These are phyloP conservation scores for Rubroshorea leprosula DNA, from an alignment of 345 rosid genomes.

Conservation along the genomic window DNA sequence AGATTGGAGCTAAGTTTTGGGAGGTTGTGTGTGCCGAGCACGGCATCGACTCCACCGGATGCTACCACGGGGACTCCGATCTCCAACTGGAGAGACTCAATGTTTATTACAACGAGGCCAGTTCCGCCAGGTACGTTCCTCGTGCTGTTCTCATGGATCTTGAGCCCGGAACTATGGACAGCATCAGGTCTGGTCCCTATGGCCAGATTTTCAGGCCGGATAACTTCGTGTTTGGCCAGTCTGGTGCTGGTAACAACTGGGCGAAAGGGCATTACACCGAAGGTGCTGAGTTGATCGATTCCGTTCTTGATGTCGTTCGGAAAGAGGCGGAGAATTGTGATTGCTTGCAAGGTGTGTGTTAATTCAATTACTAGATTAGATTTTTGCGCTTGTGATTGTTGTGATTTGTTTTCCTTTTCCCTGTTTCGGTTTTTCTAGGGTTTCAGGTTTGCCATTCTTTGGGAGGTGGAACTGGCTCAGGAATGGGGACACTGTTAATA, in stretches of 20 bases:
- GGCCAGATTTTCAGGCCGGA: conserved; percentile 22
- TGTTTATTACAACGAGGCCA: conserved; percentile 19
- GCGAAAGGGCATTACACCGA: conserved; percentile 18
- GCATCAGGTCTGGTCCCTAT: conserved; percentile 34
- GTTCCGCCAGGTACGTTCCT: conserved; percentile 22
- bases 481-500: conserved; percentile 19
- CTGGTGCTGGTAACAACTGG: conserved; percentile 21
- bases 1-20: conserved; percentile 97
- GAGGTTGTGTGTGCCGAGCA: conserved; percentile 30
- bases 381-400: background rate
- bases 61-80: conserved; percentile 13
- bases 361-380: background rate
- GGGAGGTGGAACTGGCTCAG: conserved; percentile 24
- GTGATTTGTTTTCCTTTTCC: background rate
- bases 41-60: conserved; percentile 14
- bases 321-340: conserved; percentile 20
- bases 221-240: conserved; percentile 21
- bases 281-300: conserved; percentile 35
- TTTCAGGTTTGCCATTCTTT: conserved; percentile 20
- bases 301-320: conserved; percentile 15
- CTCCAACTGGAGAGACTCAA: conserved; percentile 20
- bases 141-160: conserved; percentile 37
- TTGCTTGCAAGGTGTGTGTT: conserved; percentile 13
- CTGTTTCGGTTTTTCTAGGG: conserved; percentile 2
- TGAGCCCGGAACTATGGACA: conserved; percentile 37